phyloP scores from a whole-genome alignment of 2,329 filamentous ascomycete species.

The Allantophomopsis lycopodina region DNA sequence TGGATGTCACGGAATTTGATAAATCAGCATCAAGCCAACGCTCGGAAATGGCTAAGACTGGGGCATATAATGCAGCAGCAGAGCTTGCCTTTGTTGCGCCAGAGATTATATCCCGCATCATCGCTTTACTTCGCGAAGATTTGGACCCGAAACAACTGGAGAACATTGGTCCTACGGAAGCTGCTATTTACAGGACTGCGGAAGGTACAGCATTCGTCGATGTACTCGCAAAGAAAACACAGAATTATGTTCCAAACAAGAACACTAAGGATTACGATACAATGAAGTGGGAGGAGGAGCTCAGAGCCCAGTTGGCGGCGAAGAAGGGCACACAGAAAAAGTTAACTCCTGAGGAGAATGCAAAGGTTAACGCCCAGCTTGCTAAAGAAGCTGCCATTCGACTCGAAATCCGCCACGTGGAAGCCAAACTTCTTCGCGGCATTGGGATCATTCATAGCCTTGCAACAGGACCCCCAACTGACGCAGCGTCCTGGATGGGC shows the following conservation, averaged over 20 bases:
- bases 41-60: slow-evolving; percentile 38
- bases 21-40: slow-evolving; percentile 34
- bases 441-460: slow-evolving; percentile 77
- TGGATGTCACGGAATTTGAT: slow-evolving; percentile 28
- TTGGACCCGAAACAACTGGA: slow-evolving; percentile 57
- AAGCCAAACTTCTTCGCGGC: slow-evolving; percentile 63
- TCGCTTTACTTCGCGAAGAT: slow-evolving; percentile 61
- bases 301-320: slow-evolving; percentile 73
- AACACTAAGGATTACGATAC: slow-evolving; percentile 93
- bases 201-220: slow-evolving; percentile 84
- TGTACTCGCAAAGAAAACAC: slow-evolving; percentile 72
- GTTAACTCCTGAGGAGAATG: slow-evolving; percentile 74
- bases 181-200: slow-evolving; percentile 82
- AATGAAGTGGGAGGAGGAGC: slow-evolving; percentile 91
- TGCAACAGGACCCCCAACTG: slow-evolving; percentile 76
- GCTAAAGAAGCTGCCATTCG: slow-evolving; percentile 77
- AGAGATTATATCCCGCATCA: slow-evolving; percentile 60
- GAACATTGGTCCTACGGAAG: slow-evolving; percentile 71
- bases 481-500: slow-evolving; percentile 79
- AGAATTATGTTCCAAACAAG: slow-evolving; percentile 61
- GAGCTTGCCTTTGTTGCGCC: slow-evolving; percentile 92
- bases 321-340: slow-evolving; percentile 92
- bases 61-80: slow-evolving; percentile 73
- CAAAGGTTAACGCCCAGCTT: slow-evolving; percentile 82
- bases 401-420: slow-evolving; percentile 52